Percentiles rank a stretch among this genome's conserved stretches.
Evolutionary conservation across 2,329 filamentous ascomycete genomes (phyloP).

Genomic region (Colletotrichum navitas): DNA sequence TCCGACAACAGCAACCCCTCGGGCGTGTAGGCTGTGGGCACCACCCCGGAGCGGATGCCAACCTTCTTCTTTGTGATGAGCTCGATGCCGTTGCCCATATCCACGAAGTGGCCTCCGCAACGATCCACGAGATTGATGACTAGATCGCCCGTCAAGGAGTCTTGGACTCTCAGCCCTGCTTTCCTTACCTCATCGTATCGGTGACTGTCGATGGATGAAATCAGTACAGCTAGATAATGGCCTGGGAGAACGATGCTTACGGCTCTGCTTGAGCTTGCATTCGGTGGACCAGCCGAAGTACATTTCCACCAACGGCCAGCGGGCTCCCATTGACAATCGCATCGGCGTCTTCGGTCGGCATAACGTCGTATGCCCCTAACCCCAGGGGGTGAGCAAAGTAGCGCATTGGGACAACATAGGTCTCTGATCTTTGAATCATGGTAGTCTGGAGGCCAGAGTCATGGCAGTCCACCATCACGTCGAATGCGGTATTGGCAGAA

Average conservation of each 20-base stretch:
- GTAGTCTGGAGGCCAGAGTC: constrained; percentile 49
- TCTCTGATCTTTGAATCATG: constrained; percentile 53
- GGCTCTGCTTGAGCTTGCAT: constrained; percentile 31
- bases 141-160: constrained; percentile 36
- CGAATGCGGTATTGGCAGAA: constrained; percentile 58
- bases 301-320: constrained; percentile 28
- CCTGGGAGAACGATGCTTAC: constrained; percentile 35
- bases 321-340: constrained; percentile 25
- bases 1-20: constrained; percentile 49
- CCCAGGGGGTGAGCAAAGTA: constrained; percentile 47
- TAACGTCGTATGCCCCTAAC: constrained; percentile 50
- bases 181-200: constrained; percentile 23
- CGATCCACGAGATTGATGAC: constrained; percentile 47
- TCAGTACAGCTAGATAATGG: not conserved
- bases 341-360: constrained; percentile 45
- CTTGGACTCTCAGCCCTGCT: constrained; percentile 28
- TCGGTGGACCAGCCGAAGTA: constrained; percentile 22
- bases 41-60: constrained; percentile 46
- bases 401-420: constrained; percentile 50
- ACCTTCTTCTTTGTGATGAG: constrained; percentile 49
- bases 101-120: constrained; percentile 53
- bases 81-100: constrained; percentile 50
- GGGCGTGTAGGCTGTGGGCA: constrained; percentile 48
- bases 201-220: not conserved
- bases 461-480: constrained; percentile 53